These are phyloP conservation scores for Colletotrichum tofieldiae DNA, from an alignment of 2,329 filamentous ascomycete species.

Conservation along the genomic window DNA sequence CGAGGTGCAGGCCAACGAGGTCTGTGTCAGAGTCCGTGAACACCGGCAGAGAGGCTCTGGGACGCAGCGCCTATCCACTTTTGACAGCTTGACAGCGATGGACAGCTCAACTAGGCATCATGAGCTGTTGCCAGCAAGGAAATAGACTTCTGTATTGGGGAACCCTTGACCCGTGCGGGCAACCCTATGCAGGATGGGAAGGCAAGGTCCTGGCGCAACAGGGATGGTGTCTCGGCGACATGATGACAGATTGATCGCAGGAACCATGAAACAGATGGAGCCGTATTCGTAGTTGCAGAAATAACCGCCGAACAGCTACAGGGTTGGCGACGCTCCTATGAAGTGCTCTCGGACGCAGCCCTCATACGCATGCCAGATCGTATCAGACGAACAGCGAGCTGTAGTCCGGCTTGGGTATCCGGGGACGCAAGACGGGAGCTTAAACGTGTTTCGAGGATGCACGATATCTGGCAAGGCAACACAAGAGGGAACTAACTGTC, in stretches of 20 bases:
- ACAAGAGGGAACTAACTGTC: background rate
- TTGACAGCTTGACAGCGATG: slow-evolving; percentile 10
- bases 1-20: background rate
- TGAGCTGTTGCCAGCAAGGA: background rate
- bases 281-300: background rate
- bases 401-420: background rate
- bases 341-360: slow-evolving; percentile 3
- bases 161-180: slow-evolving; percentile 25
- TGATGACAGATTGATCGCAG: slow-evolving; percentile 13
- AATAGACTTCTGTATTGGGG: slow-evolving; percentile 18
- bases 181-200: slow-evolving; percentile 19
- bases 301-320: background rate
- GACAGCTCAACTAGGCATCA: background rate
- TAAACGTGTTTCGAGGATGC: slow-evolving; percentile 4
- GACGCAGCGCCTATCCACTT: background rate
- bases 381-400: slow-evolving; percentile 15
- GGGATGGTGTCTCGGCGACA: background rate
- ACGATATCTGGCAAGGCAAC: background rate
- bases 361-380: background rate
- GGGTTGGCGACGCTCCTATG: slow-evolving; percentile 7
- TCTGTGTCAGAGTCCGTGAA: slow-evolving; percentile 21
- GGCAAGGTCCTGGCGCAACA: slow-evolving; percentile 25
- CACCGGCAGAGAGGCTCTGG: slow-evolving; percentile 14
- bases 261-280: slow-evolving; percentile 19
- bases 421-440: slow-evolving; percentile 25